Evolutionary conservation across 2,329 filamentous ascomycete species (phyloP).

Genomic region (Pseudogymnoascus sp.): DNA sequence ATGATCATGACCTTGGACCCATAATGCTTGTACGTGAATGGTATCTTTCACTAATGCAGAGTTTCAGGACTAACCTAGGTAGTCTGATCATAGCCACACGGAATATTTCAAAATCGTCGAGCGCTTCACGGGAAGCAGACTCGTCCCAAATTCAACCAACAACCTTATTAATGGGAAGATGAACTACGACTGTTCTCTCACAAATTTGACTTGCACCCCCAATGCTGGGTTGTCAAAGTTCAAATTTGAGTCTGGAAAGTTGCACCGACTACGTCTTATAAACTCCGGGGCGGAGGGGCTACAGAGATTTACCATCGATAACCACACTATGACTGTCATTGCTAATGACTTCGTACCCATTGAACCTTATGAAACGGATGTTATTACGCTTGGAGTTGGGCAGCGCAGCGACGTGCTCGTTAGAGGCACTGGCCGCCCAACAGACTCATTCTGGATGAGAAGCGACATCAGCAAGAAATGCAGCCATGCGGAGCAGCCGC

Average conservation of each 20-base stretch:
- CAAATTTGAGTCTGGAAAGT: conserved; percentile 35
- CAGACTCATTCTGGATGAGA: conserved; percentile 10
- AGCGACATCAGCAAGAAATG: conserved; percentile 37
- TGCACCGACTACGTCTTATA: conserved; percentile 42
- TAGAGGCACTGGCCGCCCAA: background rate
- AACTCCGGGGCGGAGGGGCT: conserved; percentile 38
- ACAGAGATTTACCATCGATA: conserved; percentile 43
- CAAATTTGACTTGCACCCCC: background rate
- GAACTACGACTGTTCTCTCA: conserved; percentile 18
- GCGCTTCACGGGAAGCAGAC: background rate
- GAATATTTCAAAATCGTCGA: background rate
- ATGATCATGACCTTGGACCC: conserved; percentile 57
- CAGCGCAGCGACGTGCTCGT: conserved; percentile 43
- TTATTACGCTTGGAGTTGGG: conserved; percentile 47
- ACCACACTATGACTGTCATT: conserved; percentile 51
- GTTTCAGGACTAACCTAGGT: background rate
- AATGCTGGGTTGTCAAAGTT: conserved; percentile 30
- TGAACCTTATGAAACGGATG: conserved; percentile 40
- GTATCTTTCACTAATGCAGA: background rate
- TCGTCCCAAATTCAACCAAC: conserved; percentile 14
- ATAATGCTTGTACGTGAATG: conserved; percentile 28
- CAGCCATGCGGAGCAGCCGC: conserved; percentile 40
- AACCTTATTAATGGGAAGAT: conserved; percentile 29
- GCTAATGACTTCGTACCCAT: conserved; percentile 59
- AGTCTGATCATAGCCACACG: background rate